Base-by-base conservation (phyloP, 345 rosid species). In the Bruguiera gymnorhiza region DNA sequence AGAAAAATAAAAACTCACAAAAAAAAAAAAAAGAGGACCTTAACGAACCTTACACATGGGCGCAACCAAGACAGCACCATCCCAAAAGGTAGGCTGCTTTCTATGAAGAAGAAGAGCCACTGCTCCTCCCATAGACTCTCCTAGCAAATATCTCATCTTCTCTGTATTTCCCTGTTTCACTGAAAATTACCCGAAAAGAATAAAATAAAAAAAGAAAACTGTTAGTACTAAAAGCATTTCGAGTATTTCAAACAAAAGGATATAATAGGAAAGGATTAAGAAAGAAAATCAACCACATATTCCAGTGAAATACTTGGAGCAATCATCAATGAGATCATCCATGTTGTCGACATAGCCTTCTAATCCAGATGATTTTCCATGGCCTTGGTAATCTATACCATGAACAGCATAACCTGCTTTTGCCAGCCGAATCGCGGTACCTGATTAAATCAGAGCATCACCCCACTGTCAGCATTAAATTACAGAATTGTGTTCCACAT, bases 91-190 rank as follows among this genome's bases (percentile, higher is more conserved):
- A 8, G 93, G 91, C 74, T 54, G 83, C 78, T 84, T 82, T 67
- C 89, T 88, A 43, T 86, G 93, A 2, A 89, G 46, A n/a, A 86
- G 78, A 31, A 88, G 80, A 46, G 77, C 73, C 60, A 91, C 84
- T 3, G 97, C 97, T 76, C 96, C 98, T 63, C 97, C 97, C 96
- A 94, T 80, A 26, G 97, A 91, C 66, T 94, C 98, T 52, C 97
- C 97, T 31, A 94, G 19, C 78, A 94, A 50, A 54, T 76, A 86
- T 62, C 86, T 91, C 91, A 63, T 83, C 81, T 86, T 93, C 71
- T 78, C 80, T 69, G 52, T 81, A 34, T 86, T 89, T 67, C 81
- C 95, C 58, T 74, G 66, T 55, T 63, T 85, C 73, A 84, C 97
- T 91, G 50, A 57, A 68, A 54, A 27, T 24, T 31, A 48, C 21